Conservation (phyloP, 345 rosid genomes). For the Microthlaspi erraticum region DNA sequence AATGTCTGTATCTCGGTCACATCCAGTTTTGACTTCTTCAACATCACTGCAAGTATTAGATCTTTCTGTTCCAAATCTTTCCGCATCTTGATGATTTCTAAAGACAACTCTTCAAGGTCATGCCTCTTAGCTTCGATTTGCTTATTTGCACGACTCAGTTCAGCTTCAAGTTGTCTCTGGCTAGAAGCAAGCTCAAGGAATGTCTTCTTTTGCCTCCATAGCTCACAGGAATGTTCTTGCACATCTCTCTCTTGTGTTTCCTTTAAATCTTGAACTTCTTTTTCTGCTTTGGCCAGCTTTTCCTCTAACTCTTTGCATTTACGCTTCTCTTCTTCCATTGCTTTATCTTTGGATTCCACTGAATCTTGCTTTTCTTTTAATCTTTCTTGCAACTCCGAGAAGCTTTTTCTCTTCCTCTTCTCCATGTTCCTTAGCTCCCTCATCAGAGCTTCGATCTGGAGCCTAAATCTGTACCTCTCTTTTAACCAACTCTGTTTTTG, state of each 20-base stretch:
- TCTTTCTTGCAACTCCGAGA: constrained; percentile 55
- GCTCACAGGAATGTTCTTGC: constrained; percentile 71
- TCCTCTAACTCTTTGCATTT: constrained; percentile 66
- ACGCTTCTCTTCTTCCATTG: constrained; percentile 56
- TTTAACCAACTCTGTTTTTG: constrained; percentile 86
- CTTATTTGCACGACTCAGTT: constrained; percentile 70
- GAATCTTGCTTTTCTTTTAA: constrained; percentile 62
- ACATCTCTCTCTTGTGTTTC: constrained; percentile 60
- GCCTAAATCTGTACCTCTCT: constrained; percentile 66
- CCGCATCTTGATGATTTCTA: constrained; percentile 62
- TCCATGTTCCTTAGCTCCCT: constrained; percentile 57
- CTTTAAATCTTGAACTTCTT: constrained; percentile 57
- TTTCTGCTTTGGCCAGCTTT: constrained; percentile 55
- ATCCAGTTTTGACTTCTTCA: constrained; percentile 80
- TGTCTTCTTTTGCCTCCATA: constrained; percentile 88
- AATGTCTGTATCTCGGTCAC: constrained; percentile 70
- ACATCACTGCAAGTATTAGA: constrained; percentile 70
- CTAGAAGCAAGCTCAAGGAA: constrained; percentile 91
- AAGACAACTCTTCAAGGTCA: constrained; percentile 73
- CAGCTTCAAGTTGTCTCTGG: constrained; percentile 92
- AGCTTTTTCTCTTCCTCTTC: constrained; percentile 53
- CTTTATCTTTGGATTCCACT: constrained; percentile 61
- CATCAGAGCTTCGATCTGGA: constrained; percentile 65
- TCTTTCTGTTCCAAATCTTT: constrained; percentile 87
- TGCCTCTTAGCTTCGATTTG: constrained; percentile 65